Percentiles rank a stretch among this genome's conserved stretches.
phyloP scores from a whole-genome alignment of 1,284 basidiomycete species.

The Uromyces viciae-fabae region DNA sequence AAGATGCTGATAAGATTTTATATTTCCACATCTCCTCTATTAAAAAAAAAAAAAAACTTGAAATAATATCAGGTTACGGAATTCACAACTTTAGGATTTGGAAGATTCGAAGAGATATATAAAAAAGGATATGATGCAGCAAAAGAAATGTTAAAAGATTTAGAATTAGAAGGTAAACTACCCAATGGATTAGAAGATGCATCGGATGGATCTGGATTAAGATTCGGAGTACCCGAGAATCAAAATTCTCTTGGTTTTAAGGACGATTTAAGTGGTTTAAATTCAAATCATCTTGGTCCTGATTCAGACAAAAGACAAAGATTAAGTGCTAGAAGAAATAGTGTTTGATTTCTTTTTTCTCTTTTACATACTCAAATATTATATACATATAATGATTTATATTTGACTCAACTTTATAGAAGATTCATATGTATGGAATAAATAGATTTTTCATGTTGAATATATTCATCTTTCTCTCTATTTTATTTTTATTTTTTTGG shows the following conservation, averaged over 20 bases:
- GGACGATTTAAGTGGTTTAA: neutral
- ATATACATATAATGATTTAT: no score
- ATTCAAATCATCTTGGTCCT: neutral
- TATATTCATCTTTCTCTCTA: no score
- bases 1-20: no score
- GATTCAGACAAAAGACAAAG: neutral
- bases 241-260: neutral
- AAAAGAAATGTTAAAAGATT: slow-evolving; percentile 68
- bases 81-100: slow-evolving; percentile 61
- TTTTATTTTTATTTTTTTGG: no score
- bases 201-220: slow-evolving; percentile 53
- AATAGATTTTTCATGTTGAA: no score
- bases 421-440: no score
- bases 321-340: slow-evolving; percentile 24
- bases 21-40: no score
- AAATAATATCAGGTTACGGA: slow-evolving; percentile 44
- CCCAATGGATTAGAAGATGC: slow-evolving; percentile 65
- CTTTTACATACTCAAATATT: neutral
- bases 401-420: no score
- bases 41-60: neutral
- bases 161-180: slow-evolving; percentile 75
- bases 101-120: slow-evolving; percentile 66
- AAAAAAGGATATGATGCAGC: slow-evolving; percentile 76
- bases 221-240: neutral
- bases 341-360: slow-evolving; percentile 3